Evolutionary conservation across 805 yeast species (phyloP).

Genomic region (Ogataea salicorniae): DNA sequence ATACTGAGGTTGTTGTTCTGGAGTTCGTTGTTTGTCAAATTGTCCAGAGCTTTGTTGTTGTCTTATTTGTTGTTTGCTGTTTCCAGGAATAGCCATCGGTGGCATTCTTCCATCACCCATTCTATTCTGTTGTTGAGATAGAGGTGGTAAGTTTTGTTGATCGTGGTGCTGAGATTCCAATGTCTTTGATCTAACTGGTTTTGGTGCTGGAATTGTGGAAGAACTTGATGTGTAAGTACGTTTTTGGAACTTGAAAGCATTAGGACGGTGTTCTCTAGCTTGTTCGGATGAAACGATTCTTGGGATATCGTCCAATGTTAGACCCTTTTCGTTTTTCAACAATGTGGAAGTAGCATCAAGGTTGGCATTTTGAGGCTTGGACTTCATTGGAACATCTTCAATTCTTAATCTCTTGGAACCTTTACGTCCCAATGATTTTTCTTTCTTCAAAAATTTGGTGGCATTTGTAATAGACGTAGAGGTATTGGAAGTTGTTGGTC

Average conservation of each 20-base stretch:
- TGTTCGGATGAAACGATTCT: conserved; percentile 96
- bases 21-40: too few relatives aligned
- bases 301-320: conserved; percentile 94
- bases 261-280: conserved; percentile 88
- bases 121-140: background rate
- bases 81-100: background rate
- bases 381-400: conserved; percentile 25
- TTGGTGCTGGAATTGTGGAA: conserved; percentile 34
- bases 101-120: background rate
- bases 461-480: conserved; percentile 10
- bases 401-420: conserved; percentile 28
- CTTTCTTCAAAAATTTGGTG: conserved; percentile 18
- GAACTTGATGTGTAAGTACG: conserved; percentile 27
- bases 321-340: conserved; percentile 72
- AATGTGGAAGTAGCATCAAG: conserved; percentile 65
- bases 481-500: background rate
- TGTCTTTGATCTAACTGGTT: conserved; percentile 21
- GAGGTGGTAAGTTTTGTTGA: background rate
- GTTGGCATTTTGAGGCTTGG: conserved; percentile 21
- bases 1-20: too few relatives aligned
- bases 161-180: conserved; percentile 4
- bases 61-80: too few relatives aligned
- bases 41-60: too few relatives aligned
- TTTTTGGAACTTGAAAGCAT: conserved; percentile 81
- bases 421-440: conserved; percentile 21